Evolutionary conservation across 225 moss, liverwort and hornwort genomes (phyloP), one percentile per base, ranked within the genome.

Genomic region (Takakia lepidozioides): DNA sequence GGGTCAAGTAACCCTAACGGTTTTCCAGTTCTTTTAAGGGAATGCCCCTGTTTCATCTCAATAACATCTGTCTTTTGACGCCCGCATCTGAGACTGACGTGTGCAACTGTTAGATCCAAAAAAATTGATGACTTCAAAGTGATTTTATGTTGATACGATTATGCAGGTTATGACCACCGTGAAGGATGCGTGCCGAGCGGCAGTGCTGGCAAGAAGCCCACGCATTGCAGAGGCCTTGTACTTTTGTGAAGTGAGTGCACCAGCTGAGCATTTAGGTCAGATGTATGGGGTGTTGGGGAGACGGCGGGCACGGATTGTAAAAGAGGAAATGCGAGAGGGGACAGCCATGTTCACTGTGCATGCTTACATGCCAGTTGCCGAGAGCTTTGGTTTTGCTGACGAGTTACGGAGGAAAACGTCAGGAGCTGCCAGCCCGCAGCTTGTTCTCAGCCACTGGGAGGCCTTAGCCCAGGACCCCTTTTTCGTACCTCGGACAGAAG

Each of bases 371-470:
- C 95, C 95, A 22, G 95, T 98, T 15, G 72, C 91, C 5, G 90
- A 91, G 38, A 90, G 90, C 65, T 98, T 98, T 63, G 95, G 95
- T 27, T 98, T 98, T 61, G 84, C 90, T 27, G 77, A 90, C 22
- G 95, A 98, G 56, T 49, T 98, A 56, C 84, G 95, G 19, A 70
- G 82, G 60, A 98, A 85, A 57, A 91, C 90, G 5, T 98, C 95
- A 30, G 95, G 95, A 2, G 82, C 90, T 36, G 95, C 95, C 1
- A 98, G 90, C 60, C 95, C 95, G 1, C 90, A 90, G 21, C 62
- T 98, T 38, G 95, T 87, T 15, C 90, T 87, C 34, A 91, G 90
- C 57, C 95, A 91, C 62, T 98, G 95, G 95, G 95, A 98, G 38
- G 62, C 90, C 8, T 48, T 91, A 5, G 51, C 70, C n/a, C 74